phyloP scores from a whole-genome alignment of 306 rosid genomes.

The Cercis canadensis region DNA sequence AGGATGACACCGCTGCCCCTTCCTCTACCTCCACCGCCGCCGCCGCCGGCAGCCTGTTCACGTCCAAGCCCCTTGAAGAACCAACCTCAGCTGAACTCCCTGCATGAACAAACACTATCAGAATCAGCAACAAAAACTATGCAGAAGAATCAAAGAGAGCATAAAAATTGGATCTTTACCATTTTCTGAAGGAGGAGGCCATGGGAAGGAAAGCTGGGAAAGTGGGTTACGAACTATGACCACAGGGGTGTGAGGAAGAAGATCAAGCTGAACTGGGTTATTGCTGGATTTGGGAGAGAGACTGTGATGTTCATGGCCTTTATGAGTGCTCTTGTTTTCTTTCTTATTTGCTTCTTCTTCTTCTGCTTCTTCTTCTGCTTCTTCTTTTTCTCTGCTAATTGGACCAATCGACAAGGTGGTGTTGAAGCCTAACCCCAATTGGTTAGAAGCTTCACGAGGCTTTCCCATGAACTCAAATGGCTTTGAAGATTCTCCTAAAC shows the following conservation, averaged over 20 bases:
- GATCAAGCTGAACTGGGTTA: slow-evolving; percentile 64
- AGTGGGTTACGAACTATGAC: slow-evolving; percentile 44
- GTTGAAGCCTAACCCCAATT: slow-evolving; percentile 63
- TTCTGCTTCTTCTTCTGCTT: slow-evolving; percentile 5
- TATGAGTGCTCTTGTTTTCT: slow-evolving; percentile 17
- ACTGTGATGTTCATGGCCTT: slow-evolving; percentile 14
- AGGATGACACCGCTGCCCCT: slow-evolving; percentile 55
- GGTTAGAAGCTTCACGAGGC: slow-evolving; percentile 34
- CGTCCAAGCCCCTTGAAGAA: slow-evolving; percentile 56
- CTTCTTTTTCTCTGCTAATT: slow-evolving; percentile 9
- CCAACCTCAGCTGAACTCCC: slow-evolving; percentile 58
- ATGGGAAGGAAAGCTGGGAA: slow-evolving; percentile 64
- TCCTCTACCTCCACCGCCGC: slow-evolving; percentile 53
- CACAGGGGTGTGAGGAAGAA: slow-evolving; percentile 68
- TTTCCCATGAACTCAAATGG: slow-evolving; percentile 57
- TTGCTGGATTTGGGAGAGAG: slow-evolving; percentile 46
- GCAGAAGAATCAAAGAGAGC: too few species aligned
- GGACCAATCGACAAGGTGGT: slow-evolving; percentile 68
- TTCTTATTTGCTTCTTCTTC: slow-evolving; percentile 30
- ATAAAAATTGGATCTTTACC: slow-evolving; percentile 16
- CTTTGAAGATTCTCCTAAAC: slow-evolving; percentile 76
- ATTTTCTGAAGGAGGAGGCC: slow-evolving; percentile 69
- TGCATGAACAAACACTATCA: slow-evolving; percentile 33
- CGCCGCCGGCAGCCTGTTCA: slow-evolving; percentile 49
- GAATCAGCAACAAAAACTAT: too few species aligned